Evolutionary conservation across 2,329 filamentous ascomycete genomes (phyloP).

Genomic region (Fusarium scirpi): DNA sequence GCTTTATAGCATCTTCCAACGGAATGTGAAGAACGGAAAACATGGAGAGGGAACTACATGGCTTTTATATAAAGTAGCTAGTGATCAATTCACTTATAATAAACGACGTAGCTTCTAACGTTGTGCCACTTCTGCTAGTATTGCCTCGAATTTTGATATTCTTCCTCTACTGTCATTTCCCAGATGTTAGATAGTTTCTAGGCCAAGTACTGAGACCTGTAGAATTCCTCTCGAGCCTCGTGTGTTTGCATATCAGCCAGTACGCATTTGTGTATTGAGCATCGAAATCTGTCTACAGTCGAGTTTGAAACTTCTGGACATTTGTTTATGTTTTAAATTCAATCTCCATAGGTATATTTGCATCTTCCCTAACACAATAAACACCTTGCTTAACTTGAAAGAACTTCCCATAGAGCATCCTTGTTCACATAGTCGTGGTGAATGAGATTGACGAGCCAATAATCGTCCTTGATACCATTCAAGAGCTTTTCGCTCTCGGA

Average conservation of each 20-base stretch:
- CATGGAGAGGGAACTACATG: conserved; percentile 14
- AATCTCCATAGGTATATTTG: conserved; percentile 49
- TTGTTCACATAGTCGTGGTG: conserved; percentile 81
- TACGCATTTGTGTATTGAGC: not conserved
- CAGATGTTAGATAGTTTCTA: not conserved
- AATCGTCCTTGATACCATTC: conserved; percentile 73
- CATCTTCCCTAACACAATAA: not conserved
- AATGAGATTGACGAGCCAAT: conserved; percentile 92
- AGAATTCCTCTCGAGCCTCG: not conserved
- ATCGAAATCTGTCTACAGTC: not conserved
- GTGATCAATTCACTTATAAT: conserved; percentile 4
- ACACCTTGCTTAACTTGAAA: conserved; percentile 56
- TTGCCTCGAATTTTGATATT: not conserved
- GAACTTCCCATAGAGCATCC: conserved; percentile 78
- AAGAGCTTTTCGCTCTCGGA: conserved; percentile 79
- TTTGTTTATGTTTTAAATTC: conserved; percentile 7
- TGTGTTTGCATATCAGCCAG: not conserved
- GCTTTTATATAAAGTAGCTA: conserved; percentile 24
- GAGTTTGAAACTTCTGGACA: not conserved
- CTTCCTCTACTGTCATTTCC: not conserved
- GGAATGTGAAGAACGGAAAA: conserved; percentile 2
- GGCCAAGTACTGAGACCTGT: not conserved
- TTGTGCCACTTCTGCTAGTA: not conserved
- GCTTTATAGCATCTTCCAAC: conserved; percentile 13
- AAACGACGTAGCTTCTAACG: not conserved